These are phyloP conservation scores for Psilocybe subaeruginosa DNA, from an alignment of 768 basidiomycete genomes.

Conservation along the genomic window DNA sequence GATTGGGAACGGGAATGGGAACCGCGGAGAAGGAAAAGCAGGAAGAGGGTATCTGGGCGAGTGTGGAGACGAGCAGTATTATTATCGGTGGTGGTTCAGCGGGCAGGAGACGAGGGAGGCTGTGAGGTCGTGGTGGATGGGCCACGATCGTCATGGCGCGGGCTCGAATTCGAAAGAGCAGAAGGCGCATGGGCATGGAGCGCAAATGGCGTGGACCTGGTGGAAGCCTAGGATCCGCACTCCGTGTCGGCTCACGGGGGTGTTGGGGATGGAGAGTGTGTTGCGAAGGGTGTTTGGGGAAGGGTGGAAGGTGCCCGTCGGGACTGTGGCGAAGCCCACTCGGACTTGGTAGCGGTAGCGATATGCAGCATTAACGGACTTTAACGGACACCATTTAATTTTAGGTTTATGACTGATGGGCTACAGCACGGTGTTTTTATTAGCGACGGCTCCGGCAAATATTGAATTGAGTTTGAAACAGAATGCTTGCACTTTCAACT, in stretches of 20 bases:
- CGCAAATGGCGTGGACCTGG: background rate
- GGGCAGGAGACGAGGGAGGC: conserved; percentile 29
- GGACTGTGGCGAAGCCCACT: conserved; percentile 2
- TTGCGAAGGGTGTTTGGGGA: conserved; percentile 27
- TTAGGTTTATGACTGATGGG: no score
- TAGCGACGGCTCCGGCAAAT: no score
- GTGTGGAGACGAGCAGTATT: conserved; percentile 45
- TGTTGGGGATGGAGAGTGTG: conserved; percentile 23
- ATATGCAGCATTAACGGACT: no score
- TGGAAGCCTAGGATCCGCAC: conserved; percentile 1
- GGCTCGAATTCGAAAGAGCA: background rate
- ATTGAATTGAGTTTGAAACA: no score
- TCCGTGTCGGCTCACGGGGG: conserved; percentile 28
- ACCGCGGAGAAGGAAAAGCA: no score
- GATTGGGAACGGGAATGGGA: no score
- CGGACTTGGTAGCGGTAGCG: conserved; percentile 7
- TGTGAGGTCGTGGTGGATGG: conserved; percentile 31
- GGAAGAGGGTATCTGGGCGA: conserved; percentile 31
- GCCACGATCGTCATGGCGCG: conserved; percentile 11
- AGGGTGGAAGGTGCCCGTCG: conserved; percentile 13
- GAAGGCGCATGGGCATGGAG: no score
- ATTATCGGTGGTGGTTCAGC: conserved; percentile 50
- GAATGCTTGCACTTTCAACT: no score
- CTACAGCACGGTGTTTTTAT: no score
- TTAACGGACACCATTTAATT: background rate